A percentile compares a stretch with the other conserved stretches of the same genome.
Evolutionary conservation across 768 basidiomycete species (phyloP).

Genomic region (Lactarius akahatsu): DNA sequence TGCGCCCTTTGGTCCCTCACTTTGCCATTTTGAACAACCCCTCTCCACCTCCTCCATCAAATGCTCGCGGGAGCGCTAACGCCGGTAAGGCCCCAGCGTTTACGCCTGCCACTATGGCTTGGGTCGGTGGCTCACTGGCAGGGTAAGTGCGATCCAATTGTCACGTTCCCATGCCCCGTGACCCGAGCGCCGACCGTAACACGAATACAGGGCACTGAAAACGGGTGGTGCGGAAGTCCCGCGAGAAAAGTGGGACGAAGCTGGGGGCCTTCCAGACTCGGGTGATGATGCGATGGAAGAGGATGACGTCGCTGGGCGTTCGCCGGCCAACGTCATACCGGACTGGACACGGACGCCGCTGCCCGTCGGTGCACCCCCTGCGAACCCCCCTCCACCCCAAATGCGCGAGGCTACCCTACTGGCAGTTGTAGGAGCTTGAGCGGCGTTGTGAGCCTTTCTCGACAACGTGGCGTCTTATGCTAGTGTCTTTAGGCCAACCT

Average conservation of each 20-base stretch:
- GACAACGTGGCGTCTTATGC: slow-evolving; percentile 1
- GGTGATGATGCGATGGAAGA: slow-evolving; percentile 39
- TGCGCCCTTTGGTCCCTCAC: slow-evolving; percentile 69
- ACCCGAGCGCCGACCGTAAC: slow-evolving; percentile 10
- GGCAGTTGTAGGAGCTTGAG: slow-evolving; percentile 40
- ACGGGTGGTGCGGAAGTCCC: slow-evolving; percentile 80
- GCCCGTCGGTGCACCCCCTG: slow-evolving; percentile 62
- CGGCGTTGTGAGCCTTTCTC: background rate
- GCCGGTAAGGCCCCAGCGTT: slow-evolving; percentile 89
- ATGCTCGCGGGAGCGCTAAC: slow-evolving; percentile 55
- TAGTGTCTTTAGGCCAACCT: background rate
- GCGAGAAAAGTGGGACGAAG: slow-evolving; percentile 86
- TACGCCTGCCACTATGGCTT: slow-evolving; percentile 73
- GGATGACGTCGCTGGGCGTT: slow-evolving; percentile 29
- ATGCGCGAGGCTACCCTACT: slow-evolving; percentile 31
- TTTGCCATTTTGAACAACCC: slow-evolving; percentile 88
- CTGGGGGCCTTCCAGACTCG: slow-evolving; percentile 41
- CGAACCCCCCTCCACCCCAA: slow-evolving; percentile 32
- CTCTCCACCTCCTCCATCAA: slow-evolving; percentile 47
- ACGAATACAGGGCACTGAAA: slow-evolving; percentile 65
- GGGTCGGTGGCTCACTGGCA: slow-evolving; percentile 93
- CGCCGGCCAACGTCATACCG: slow-evolving; percentile 51
- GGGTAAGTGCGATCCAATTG: slow-evolving; percentile 54
- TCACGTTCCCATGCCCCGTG: background rate
- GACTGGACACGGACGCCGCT: slow-evolving; percentile 79